Percentiles rank a stretch among this genome's conserved stretches.
Conservation (phyloP, 2,329 filamentous ascomycete species). For the Trichoderma afroharzianum region DNA sequence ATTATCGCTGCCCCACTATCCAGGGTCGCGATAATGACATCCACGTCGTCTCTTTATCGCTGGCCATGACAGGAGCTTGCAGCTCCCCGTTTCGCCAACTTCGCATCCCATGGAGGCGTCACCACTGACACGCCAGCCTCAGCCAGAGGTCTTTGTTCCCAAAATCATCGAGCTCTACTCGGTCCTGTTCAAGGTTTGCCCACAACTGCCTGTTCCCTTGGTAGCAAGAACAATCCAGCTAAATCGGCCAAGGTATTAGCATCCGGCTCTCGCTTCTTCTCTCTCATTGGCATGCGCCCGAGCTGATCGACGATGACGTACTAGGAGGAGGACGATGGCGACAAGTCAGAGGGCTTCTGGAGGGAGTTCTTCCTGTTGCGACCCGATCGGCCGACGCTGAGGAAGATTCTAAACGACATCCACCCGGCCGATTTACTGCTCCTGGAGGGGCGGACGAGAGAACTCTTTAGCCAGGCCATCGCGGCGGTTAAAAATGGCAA, state of each 20-base stretch:
- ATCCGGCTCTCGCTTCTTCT: slow-evolving; percentile 7
- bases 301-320: slow-evolving; percentile 27
- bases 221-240: slow-evolving; percentile 17
- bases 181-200: slow-evolving; percentile 68
- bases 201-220: slow-evolving; percentile 1
- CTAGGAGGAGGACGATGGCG: slow-evolving; percentile 61
- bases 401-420: slow-evolving; percentile 65
- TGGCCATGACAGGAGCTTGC: slow-evolving; percentile 9
- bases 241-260: slow-evolving; percentile 27
- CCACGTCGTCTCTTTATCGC: slow-evolving; percentile 15
- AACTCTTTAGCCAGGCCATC: slow-evolving; percentile 74
- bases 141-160: slow-evolving; percentile 86
- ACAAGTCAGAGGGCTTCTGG: slow-evolving; percentile 90
- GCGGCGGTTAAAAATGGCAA: slow-evolving; percentile 59
- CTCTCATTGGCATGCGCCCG: slow-evolving; percentile 20
- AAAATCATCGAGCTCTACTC: slow-evolving; percentile 93
- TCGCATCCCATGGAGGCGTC: slow-evolving; percentile 70
- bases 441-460: slow-evolving; percentile 71
- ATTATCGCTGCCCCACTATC: slow-evolving; percentile 1
- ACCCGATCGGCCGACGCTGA: slow-evolving; percentile 69
- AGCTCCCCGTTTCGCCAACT: slow-evolving; percentile 9
- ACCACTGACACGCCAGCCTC: slow-evolving; percentile 86
- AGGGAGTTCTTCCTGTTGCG: slow-evolving; percentile 88
- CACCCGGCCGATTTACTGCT: slow-evolving; percentile 72
- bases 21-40: slow-evolving; percentile 14